Evolutionary conservation across 306 rosid species (phyloP), one percentile per base, ranked within the genome.

Genomic region (Rosa chinensis): DNA sequence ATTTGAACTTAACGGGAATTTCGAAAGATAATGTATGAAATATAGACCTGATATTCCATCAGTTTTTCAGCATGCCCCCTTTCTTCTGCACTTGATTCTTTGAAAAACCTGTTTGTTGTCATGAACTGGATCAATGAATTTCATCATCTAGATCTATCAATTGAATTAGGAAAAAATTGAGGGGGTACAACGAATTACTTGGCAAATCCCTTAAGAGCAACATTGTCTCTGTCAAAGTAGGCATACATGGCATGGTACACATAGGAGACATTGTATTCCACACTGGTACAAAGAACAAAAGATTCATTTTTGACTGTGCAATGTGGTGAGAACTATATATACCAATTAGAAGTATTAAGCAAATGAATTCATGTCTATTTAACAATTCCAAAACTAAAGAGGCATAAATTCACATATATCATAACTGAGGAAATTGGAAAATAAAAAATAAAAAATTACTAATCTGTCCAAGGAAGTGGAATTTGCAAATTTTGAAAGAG

Each of bases 211-310:
- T 78, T 86, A 64, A 86, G 78, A 49, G 87, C 79, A 72, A 86
- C 85, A 72, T 86, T 86, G 72, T 86, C 89, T 76, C 89, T 78
- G 78, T 81, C 85, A 55, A 86, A 86, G 73, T 77, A 77, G 5
- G 84, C 86, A 77, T 59, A 85, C 82, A 85, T 67, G 77, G 80
- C 84, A 73, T 82, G 86, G 50, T 85, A 85, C 79, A 76, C 86
- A 64, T 82, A 79, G 75, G 88, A 85, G 74, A 82, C 70, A 66
- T 61, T 85, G 79, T 85, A 82, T 28, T 85, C 86, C 86, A 79
- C 82, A 18, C 88, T 82, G 79, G 67, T 39, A 48, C 53, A 48
- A 48, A 48, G 18, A 32, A 32, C 37, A 32, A 32, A 32, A 32
- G 37, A 32, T 48, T 48, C 53, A 48, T 11, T 13, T 11, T 52